phyloP scores from a whole-genome alignment of 495 filamentous ascomycete species.

The Neurospora sp. region DNA sequence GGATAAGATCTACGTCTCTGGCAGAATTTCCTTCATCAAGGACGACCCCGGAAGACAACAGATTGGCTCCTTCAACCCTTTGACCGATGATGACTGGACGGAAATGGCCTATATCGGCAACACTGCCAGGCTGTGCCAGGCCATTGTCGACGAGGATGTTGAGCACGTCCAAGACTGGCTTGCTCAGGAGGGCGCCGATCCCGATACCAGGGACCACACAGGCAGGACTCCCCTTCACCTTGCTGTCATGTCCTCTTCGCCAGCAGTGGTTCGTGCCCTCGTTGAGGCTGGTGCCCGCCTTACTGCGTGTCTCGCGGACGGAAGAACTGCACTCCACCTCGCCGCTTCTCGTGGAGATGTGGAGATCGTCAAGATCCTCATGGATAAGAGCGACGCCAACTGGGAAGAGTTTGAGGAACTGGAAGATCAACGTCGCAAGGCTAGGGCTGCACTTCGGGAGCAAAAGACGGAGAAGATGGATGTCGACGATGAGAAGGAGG shows the following conservation, averaged over 20 bases:
- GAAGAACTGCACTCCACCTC: constrained; percentile 67
- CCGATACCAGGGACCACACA: constrained; percentile 63
- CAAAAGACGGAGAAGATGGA: constrained; percentile 12
- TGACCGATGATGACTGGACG: constrained; percentile 75
- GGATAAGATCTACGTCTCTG: constrained; percentile 60
- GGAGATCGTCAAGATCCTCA: constrained; percentile 58
- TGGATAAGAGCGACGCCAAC: constrained; percentile 60
- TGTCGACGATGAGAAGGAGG: constrained; percentile 9
- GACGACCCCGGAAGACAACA: constrained; percentile 67
- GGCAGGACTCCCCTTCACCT: constrained; percentile 72
- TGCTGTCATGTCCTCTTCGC: constrained; percentile 54
- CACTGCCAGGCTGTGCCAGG: constrained; percentile 60
- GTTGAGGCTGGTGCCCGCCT: constrained; percentile 66
- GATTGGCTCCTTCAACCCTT: constrained; percentile 64
- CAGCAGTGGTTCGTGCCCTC: constrained; percentile 57
- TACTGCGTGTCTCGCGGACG: constrained; percentile 63
- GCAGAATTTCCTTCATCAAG: constrained; percentile 57
- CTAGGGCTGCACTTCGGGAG: constrained; percentile 11
- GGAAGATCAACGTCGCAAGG: constrained; percentile 38
- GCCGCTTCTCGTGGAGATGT: constrained; percentile 57
- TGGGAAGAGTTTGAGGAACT: constrained; percentile 55
- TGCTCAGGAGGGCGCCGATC: constrained; percentile 46
- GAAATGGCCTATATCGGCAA: constrained; percentile 69
- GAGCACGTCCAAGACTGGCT: constrained; percentile 61
- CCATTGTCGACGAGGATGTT: constrained; percentile 61